These are phyloP conservation scores for Trametes meyenii DNA, from an alignment of 768 basidiomycete species.

Conservation along the genomic window DNA sequence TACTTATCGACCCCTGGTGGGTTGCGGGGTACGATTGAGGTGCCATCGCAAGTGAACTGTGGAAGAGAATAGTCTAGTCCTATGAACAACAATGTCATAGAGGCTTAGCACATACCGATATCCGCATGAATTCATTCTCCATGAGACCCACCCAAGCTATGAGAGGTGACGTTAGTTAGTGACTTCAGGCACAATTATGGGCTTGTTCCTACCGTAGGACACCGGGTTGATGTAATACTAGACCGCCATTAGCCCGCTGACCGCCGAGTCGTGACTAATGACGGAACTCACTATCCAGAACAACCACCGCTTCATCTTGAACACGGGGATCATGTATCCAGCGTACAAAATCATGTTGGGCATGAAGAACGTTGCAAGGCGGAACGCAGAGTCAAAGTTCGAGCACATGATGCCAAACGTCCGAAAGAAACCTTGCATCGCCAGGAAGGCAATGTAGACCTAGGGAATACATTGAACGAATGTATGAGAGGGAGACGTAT, in stretches of 20 bases:
- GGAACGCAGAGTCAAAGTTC: constrained; percentile 57
- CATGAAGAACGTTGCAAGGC: constrained; percentile 66
- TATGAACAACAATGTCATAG: constrained; percentile 7
- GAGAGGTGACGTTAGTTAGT: background rate
- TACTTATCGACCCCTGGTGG: constrained; percentile 57
- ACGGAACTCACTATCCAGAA: constrained; percentile 75
- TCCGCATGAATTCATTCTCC: constrained; percentile 85
- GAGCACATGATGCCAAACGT: constrained; percentile 61
- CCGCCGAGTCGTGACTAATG: background rate
- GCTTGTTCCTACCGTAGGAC: constrained; percentile 53
- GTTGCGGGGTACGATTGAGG: constrained; percentile 67
- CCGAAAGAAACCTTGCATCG: constrained; percentile 87
- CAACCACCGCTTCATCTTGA: constrained; percentile 77
- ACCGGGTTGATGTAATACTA: constrained; percentile 83
- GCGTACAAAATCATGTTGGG: constrained; percentile 76
- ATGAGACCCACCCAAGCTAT: constrained; percentile 74
- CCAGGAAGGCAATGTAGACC: constrained; percentile 62
- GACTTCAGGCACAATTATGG: background rate
- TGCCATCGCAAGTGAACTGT: constrained; percentile 67
- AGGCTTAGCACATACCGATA: constrained; percentile 47
- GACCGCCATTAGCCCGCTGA: constrained; percentile 10
- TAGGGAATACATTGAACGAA: background rate
- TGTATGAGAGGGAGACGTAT: background rate
- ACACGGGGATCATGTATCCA: constrained; percentile 69
- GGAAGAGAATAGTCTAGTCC: constrained; percentile 17